These are phyloP conservation scores for Crithidia bombi DNA, from an alignment of 208 protist species.

Conservation along the genomic window DNA sequence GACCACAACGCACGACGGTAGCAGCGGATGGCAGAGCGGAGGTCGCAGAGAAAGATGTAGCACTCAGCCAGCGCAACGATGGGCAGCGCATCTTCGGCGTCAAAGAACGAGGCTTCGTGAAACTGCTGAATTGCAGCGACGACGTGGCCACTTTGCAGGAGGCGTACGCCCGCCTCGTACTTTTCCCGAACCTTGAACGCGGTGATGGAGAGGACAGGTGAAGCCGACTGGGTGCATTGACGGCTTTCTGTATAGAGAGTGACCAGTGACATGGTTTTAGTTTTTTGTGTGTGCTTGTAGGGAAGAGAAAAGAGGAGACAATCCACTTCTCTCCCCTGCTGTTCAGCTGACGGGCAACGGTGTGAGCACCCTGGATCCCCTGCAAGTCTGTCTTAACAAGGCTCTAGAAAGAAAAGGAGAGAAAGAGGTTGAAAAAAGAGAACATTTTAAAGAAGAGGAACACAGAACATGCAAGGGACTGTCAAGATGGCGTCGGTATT, in stretches of 20 bases:
- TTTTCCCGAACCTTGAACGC: slow-evolving; percentile 39
- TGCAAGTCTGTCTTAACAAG: no score
- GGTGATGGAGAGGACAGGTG: slow-evolving; percentile 11
- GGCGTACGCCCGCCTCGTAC: slow-evolving; percentile 57
- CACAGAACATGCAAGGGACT: no score
- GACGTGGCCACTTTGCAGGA: slow-evolving; percentile 53
- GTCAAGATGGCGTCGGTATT: neutral
- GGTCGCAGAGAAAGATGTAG: slow-evolving; percentile 81
- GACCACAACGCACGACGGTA: slow-evolving; percentile 85
- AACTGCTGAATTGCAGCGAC: slow-evolving; percentile 69
- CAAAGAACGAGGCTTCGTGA: slow-evolving; percentile 76
- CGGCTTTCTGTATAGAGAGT: neutral
- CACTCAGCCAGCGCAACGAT: slow-evolving; percentile 82
- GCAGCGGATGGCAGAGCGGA: slow-evolving; percentile 80
- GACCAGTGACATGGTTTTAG: neutral
- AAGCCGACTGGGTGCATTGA: neutral
- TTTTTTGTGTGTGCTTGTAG: neutral
- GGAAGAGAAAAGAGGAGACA: neutral
- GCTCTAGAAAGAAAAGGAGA: no score
- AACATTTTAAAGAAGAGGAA: no score
- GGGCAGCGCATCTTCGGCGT: slow-evolving; percentile 68
- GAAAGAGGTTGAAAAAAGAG: no score
- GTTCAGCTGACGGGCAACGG: no score
- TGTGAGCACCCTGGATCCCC: no score
- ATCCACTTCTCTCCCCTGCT: neutral